Conservation (phyloP, 1,284 basidiomycete genomes). For the Ceratobasidium sp. region DNA sequence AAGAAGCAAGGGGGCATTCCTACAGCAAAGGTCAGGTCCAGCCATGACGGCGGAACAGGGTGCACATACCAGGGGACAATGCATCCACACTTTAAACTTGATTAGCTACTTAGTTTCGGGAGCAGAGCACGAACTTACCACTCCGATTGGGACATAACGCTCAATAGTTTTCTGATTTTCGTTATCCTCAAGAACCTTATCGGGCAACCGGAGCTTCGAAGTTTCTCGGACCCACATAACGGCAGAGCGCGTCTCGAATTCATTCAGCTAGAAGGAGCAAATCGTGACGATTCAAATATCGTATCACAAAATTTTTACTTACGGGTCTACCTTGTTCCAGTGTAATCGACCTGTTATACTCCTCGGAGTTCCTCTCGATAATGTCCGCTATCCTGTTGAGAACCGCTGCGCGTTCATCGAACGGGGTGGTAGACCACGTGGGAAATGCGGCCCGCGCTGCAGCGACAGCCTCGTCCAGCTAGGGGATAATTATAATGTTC, state of each 20-base stretch:
- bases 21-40: neutral
- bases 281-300: neutral
- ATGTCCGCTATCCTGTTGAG: conserved; percentile 13
- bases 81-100: conserved; percentile 1
- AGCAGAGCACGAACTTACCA: conserved; percentile 1
- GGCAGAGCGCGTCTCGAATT: neutral
- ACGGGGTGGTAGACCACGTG: conserved; percentile 23
- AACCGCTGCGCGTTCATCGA: conserved; percentile 20
- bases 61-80: conserved; percentile 33
- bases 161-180: conserved; percentile 21
- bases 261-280: neutral
- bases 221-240: conserved; percentile 36
- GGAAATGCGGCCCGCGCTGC: conserved; percentile 37
- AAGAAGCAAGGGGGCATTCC: conserved; percentile 36
- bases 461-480: conserved; percentile 40
- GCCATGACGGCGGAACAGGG: neutral
- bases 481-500: neutral
- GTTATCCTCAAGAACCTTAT: conserved; percentile 35
- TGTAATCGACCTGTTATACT: conserved; percentile 15
- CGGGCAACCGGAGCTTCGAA: conserved; percentile 27
- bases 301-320: neutral
- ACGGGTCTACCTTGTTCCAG: conserved; percentile 36
- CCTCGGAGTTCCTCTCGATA: conserved; percentile 16
- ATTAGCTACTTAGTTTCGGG: neutral
- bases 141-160: conserved; percentile 34